phyloP scores from a whole-genome alignment of 2,329 filamentous ascomycete species.

The Penicillium sp. region DNA sequence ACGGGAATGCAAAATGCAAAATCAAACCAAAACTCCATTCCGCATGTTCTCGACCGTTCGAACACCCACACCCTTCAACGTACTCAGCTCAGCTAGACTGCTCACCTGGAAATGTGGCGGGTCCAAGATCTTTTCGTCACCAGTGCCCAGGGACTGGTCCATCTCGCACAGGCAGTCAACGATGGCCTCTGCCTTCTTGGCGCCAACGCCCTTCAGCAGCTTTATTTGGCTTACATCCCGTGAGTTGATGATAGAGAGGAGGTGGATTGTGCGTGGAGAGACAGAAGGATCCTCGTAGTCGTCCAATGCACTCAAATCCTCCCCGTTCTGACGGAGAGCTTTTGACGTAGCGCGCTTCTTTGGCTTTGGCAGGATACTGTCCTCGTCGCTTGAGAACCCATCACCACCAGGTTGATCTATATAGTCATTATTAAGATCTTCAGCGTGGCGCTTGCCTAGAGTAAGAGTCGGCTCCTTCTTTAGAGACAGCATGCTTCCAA shows the following conservation, averaged over 20 bases:
- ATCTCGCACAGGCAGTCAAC: slow-evolving; percentile 52
- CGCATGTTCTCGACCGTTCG: slow-evolving; percentile 54
- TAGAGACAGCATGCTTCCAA: slow-evolving; percentile 41
- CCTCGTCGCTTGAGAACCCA: slow-evolving; percentile 39
- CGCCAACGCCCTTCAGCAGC: slow-evolving; percentile 51
- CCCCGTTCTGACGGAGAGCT: slow-evolving; percentile 19
- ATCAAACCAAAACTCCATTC: slow-evolving; percentile 45
- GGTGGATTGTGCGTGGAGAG: slow-evolving; percentile 49
- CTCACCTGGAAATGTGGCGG: slow-evolving; percentile 39
- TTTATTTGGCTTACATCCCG: slow-evolving; percentile 52
- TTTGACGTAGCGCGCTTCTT: slow-evolving; percentile 37
- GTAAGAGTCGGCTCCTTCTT: slow-evolving; percentile 33
- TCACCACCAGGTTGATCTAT: slow-evolving; percentile 27
- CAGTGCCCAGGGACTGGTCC: slow-evolving; percentile 35
- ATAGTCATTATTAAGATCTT: slow-evolving; percentile 40
- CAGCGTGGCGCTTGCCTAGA: slow-evolving; percentile 35
- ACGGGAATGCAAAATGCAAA: background rate
- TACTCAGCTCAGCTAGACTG: slow-evolving; percentile 47
- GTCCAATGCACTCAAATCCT: slow-evolving; percentile 25
- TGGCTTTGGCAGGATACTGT: slow-evolving; percentile 30
- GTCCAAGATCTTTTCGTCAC: slow-evolving; percentile 18
- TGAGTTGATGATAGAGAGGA: slow-evolving; percentile 52
- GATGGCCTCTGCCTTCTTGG: slow-evolving; percentile 54
- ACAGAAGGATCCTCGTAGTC: slow-evolving; percentile 27
- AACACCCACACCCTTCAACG: slow-evolving; percentile 49